Percentiles rank a stretch among this genome's conserved stretches.
phyloP scores from a whole-genome alignment of 768 basidiomycete species.

The Lanmaoa rubissima region DNA sequence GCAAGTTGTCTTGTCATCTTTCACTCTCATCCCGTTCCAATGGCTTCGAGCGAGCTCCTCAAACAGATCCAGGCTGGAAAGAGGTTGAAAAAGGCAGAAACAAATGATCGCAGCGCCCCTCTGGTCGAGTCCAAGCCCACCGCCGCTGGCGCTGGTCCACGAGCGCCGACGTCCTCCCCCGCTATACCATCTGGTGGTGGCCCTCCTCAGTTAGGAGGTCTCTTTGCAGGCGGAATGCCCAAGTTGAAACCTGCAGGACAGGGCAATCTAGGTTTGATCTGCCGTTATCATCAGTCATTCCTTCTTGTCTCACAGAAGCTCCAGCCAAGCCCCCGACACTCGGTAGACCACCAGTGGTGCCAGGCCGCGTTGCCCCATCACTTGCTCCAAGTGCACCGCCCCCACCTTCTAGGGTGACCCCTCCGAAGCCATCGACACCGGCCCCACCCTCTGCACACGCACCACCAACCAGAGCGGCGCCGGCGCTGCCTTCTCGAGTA shows the following conservation, averaged over 20 bases:
- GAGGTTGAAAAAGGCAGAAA: conserved; percentile 76
- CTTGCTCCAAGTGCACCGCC: conserved; percentile 25
- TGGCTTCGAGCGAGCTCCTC: conserved; percentile 76
- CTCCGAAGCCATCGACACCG: conserved; percentile 31
- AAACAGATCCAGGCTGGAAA: conserved; percentile 83
- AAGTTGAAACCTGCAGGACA: conserved; percentile 82
- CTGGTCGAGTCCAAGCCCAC: conserved; percentile 46
- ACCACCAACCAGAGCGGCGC: conserved; percentile 36
- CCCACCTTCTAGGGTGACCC: conserved; percentile 30
- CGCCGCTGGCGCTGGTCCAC: conserved; percentile 38
- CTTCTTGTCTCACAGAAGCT: conserved; percentile 10
- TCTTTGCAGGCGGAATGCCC: conserved; percentile 92
- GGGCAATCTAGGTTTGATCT: conserved; percentile 48
- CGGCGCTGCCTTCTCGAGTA: conserved; percentile 39
- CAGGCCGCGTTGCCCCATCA: conserved; percentile 44
- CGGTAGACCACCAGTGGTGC: conserved; percentile 66
- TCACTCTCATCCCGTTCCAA: conserved; percentile 23
- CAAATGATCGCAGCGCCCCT: conserved; percentile 79
- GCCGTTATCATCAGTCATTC: conserved; percentile 4
- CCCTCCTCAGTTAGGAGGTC: conserved; percentile 77
- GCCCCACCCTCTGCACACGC: conserved; percentile 32
- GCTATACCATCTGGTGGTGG: conserved; percentile 36
- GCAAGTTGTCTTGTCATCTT: neutral
- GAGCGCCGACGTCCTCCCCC: conserved; percentile 21
- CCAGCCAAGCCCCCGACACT: conserved; percentile 61